These are phyloP conservation scores for Cystofilobasidium capitatum DNA, from an alignment of 768 basidiomycete species.

Conservation along the genomic window DNA sequence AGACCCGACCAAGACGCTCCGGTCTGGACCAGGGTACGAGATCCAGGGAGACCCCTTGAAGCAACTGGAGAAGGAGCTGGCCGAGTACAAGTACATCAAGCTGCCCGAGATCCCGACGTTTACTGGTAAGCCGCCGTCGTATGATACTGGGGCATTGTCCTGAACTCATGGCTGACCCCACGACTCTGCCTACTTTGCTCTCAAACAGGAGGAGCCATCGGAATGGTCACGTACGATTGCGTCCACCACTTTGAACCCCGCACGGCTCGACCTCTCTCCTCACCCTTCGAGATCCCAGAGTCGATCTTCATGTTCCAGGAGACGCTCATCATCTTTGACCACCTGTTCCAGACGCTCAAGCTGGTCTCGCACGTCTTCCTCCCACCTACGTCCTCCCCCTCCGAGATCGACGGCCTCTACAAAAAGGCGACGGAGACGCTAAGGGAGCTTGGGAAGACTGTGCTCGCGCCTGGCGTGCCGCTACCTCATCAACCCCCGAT, in stretches of 20 bases:
- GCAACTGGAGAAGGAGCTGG: slow-evolving; percentile 73
- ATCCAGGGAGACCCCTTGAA: slow-evolving; percentile 76
- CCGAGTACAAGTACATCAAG: slow-evolving; percentile 77
- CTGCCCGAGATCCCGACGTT: slow-evolving; percentile 88
- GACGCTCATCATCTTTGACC: slow-evolving; percentile 91
- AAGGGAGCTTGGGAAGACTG: slow-evolving; percentile 60
- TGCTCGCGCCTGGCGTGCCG: slow-evolving; percentile 44
- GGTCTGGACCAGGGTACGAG: slow-evolving; percentile 75
- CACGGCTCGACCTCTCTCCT: slow-evolving; percentile 60
- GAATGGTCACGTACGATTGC: slow-evolving; percentile 94
- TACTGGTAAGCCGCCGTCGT: slow-evolving; percentile 45
- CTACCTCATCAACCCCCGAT: slow-evolving; percentile 48
- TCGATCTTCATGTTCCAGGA: slow-evolving; percentile 94
- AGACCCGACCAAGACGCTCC: slow-evolving; percentile 91
- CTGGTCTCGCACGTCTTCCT: slow-evolving; percentile 92
- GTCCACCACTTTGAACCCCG: slow-evolving; percentile 94
- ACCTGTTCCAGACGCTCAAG: slow-evolving; percentile 88
- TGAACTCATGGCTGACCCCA: background rate
- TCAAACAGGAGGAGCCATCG: slow-evolving; percentile 77
- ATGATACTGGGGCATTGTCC: background rate
- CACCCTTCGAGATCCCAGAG: slow-evolving; percentile 81
- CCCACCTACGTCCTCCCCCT: slow-evolving; percentile 45
- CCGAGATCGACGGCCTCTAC: slow-evolving; percentile 63
- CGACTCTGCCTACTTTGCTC: background rate
- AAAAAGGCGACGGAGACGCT: slow-evolving; percentile 75